Base-by-base conservation (phyloP, 768 basidiomycete genomes). In the Suillus decipiens region DNA sequence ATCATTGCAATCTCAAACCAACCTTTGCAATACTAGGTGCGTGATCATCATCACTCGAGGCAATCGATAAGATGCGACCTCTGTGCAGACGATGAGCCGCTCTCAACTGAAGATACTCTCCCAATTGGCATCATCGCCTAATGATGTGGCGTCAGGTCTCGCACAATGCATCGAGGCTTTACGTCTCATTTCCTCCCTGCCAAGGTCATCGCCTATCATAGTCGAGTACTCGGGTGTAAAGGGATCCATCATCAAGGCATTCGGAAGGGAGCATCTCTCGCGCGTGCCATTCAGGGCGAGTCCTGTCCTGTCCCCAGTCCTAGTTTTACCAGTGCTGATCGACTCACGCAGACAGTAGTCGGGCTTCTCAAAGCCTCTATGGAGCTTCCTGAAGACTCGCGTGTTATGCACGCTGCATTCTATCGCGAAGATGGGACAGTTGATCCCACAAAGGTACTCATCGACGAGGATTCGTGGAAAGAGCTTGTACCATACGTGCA, bases 91-190 rank as follows among this genome's bases (percentile, higher is more conserved):
- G 43, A 75, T 73, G 74, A 39, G 62, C 56, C 74, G 63, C 43
- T 41, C 74, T 24, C 72, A 74, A 14, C 67, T 76, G 33, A 74
- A 72, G 19, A 60, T 75, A 1, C 70, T 75, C 55, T 50, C 75
- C 10, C 73, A 75, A 17, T 68, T 75, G 50, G 67, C 73, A 24
- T 68, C 75, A 1, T 75, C 75, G 15, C 73, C 70, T 50, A 75
- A 76, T 61, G 70, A 76, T 33, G 63, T 76, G 14, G 75, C 75
- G 1, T 73, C 73, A 0, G 75, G 73, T 2, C 67, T 75, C 14
- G 73, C 73, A 0, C 73, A 76, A 19, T 76, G 75, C n/a, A 70
- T 73, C 31, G 73, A 76, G 50, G 73, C 73, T 0, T 72, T 75
- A 7, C 69, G 73, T 8, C 75, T 76, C 43, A 67, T 76, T 60